Evolutionary conservation across 257 asterid genomes (phyloP), one percentile per base, ranked within the genome.

Genomic region (Euphrasia confusa): DNA sequence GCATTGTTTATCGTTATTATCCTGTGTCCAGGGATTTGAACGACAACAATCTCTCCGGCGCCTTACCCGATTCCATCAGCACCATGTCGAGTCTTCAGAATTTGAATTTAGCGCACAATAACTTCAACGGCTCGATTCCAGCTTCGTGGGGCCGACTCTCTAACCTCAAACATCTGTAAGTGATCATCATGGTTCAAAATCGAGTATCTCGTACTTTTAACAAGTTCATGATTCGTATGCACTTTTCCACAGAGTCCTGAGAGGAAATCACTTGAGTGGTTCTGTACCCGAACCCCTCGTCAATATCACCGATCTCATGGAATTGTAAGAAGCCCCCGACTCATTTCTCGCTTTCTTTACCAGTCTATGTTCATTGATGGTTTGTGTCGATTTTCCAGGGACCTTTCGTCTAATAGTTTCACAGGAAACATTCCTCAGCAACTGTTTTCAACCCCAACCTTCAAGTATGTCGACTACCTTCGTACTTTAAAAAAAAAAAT

Each of bases 81-180:
- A 73, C 55, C 79, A 76, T 88, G 88, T 21, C 17, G 62, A 65
- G 71, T 69, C 76, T 91, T 4, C 83, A 88, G 74, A 84, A 81
- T 71, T 74, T 91, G 79, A 81, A 88, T 67, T 78, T 91, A 60
- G 91, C 85, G 10, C 54, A 79, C 68, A 91, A 91, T 65, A 72
- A 74, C 52, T 85, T 91, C 67, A 82, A 45, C 40, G 95, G 98
- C 66, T 65, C 91, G 4, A 85, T 91, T 72, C 98, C 98, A 30
- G 57, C 71, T 10, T 73, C 87, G 12, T 91, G 94, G 98, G 88
- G 84, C 58, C 84, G 72, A 54, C 81, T 91, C 42, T 58, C 79
- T 72, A 72, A 80, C 65, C 82, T 91, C 58, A 91, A 88, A 66
- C 75, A 81, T 70, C 53, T 87, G 97, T 87, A 77, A 77, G 90